Percentiles rank a stretch among this genome's conserved stretches.
phyloP scores from a whole-genome alignment of 1,284 basidiomycete genomes.

The Austroboletus olivaceoglutinosus region DNA sequence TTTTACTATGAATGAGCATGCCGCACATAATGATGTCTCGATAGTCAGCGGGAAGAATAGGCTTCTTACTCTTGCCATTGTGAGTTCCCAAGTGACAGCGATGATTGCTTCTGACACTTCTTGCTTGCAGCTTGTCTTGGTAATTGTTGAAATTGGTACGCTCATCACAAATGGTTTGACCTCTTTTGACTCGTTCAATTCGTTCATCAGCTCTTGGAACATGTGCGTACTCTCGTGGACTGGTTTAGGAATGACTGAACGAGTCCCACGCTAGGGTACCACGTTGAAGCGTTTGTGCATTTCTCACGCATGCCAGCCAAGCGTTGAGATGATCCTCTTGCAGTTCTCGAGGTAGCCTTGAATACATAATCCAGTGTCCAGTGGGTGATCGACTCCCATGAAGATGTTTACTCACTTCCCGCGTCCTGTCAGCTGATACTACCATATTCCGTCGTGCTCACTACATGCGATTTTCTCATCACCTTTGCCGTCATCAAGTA shows the following conservation, averaged over 20 bases:
- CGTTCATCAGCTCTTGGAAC: conserved; percentile 2
- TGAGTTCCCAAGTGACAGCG: conserved; percentile 2
- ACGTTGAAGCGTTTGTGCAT: background rate
- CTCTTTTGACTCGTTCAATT: background rate
- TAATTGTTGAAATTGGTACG: background rate
- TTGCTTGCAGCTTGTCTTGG: background rate
- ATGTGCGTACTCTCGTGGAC: conserved; percentile 6
- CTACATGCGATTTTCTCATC: conserved; percentile 1
- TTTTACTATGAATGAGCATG: background rate
- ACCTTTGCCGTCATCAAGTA: conserved; percentile 1
- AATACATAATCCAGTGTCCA: background rate
- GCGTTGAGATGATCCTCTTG: background rate
- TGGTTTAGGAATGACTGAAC: too few species aligned
- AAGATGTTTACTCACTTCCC: background rate
- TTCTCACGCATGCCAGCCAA: background rate
- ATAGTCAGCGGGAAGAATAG: conserved; percentile 15
- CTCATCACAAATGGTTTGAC: background rate
- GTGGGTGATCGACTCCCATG: background rate
- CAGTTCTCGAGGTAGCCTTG: background rate
- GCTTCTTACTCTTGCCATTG: conserved; percentile 4
- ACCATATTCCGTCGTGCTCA: background rate
- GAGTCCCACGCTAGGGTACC: background rate
- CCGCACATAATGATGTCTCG: background rate
- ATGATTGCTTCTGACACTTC: background rate
- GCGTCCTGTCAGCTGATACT: background rate